Evolutionary conservation across 129 eudicot species (phyloP).

Genomic region (Flaveria linearis): DNA sequence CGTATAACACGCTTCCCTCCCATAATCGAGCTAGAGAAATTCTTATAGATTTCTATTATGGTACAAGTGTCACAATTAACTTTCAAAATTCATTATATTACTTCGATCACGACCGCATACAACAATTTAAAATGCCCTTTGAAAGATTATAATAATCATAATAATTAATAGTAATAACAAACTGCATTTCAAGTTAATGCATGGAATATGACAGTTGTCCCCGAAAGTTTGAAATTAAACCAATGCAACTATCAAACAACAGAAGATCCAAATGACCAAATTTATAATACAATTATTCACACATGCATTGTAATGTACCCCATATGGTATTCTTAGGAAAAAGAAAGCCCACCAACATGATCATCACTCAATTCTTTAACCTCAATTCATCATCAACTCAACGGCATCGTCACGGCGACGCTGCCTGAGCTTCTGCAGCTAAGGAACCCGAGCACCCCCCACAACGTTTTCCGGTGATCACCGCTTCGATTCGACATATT

Average conservation of each 20-base stretch:
- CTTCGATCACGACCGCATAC: neutral
- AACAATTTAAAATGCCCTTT: slow-evolving; percentile 14
- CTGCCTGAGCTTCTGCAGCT: slow-evolving; percentile 66
- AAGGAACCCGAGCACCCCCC: slow-evolving; percentile 60
- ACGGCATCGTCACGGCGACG: slow-evolving; percentile 54
- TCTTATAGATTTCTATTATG: no score
- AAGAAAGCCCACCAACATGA: slow-evolving; percentile 25
- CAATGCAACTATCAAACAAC: slow-evolving; percentile 33
- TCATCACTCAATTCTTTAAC: slow-evolving; percentile 22
- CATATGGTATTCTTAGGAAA: slow-evolving; percentile 30
- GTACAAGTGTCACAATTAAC: no score
- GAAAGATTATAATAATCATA: slow-evolving; percentile 11
- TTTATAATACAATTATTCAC: slow-evolving; percentile 18
- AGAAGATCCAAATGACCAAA: neutral
- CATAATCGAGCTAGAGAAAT: no score
- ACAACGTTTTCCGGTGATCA: slow-evolving; percentile 45
- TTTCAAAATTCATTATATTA: no score
- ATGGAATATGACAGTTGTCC: slow-evolving; percentile 26
- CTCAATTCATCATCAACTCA: slow-evolving; percentile 37
- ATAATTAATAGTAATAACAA: slow-evolving; percentile 21
- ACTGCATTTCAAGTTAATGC: slow-evolving; percentile 30
- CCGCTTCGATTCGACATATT: slow-evolving; percentile 7
- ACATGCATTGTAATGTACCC: slow-evolving; percentile 25
- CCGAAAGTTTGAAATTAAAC: neutral
- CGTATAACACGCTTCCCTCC: no score